Conservation (phyloP, 2,329 filamentous ascomycete species). For the Macrophomina pseudophaseolina region DNA sequence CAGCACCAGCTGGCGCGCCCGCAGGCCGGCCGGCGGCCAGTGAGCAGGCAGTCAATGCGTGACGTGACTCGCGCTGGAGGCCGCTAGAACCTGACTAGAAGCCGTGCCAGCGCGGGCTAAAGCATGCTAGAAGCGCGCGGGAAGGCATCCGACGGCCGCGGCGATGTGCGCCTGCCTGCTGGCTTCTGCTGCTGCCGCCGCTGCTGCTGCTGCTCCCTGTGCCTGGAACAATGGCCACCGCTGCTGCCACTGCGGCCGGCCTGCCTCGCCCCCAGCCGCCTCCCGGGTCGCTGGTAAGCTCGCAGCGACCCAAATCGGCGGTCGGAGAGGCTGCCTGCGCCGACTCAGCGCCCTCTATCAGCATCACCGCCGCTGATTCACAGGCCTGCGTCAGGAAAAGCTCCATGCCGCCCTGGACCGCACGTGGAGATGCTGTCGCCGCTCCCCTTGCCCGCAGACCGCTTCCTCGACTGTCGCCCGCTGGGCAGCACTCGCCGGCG, state of each 20-base stretch:
- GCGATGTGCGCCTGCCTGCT: slow-evolving; percentile 36
- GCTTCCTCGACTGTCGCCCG: not conserved
- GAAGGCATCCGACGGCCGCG: slow-evolving; percentile 33
- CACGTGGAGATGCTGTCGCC: slow-evolving; percentile 13
- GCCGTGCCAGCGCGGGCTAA: slow-evolving; percentile 10
- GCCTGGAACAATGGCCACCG: slow-evolving; percentile 25
- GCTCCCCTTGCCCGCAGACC: not conserved
- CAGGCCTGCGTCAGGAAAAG: slow-evolving; percentile 12
- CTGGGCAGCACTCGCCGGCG: slow-evolving; percentile 15
- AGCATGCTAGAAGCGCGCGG: slow-evolving; percentile 35
- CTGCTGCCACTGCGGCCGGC: slow-evolving; percentile 12
- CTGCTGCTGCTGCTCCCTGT: not conserved
- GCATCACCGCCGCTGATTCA: slow-evolving; percentile 24
- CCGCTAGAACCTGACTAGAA: slow-evolving; percentile 26
- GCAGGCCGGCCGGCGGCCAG: slow-evolving; percentile 15
- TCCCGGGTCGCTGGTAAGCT: slow-evolving; percentile 40
- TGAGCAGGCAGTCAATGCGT: slow-evolving; percentile 28
- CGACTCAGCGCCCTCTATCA: slow-evolving; percentile 33
- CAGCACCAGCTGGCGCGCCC: slow-evolving; percentile 21
- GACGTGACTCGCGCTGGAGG: slow-evolving; percentile 25
- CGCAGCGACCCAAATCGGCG: slow-evolving; percentile 27
- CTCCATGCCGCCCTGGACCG: slow-evolving; percentile 24
- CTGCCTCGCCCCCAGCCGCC: slow-evolving; percentile 32
- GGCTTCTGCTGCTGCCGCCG: slow-evolving; percentile 28
- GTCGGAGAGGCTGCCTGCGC: slow-evolving; percentile 29